Conservation (phyloP, 169 alveolate species). For the Plasmodium vivax region DNA sequence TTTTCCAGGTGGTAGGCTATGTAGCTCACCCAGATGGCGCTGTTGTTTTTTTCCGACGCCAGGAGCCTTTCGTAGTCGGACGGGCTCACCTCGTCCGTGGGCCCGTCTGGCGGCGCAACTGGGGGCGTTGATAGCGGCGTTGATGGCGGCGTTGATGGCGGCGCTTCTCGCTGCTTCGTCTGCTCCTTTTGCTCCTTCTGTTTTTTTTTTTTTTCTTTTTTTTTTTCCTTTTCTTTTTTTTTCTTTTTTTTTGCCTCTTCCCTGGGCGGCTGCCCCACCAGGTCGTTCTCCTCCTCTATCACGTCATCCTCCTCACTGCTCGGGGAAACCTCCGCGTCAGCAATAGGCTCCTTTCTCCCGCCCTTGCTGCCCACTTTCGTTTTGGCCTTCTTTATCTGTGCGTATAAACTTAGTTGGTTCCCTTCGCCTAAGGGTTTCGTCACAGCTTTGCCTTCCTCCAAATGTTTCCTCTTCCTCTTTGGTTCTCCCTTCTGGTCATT, state of each 20-base stretch:
- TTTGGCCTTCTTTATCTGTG: neutral
- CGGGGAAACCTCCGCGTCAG: neutral
- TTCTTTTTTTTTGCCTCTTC: neutral
- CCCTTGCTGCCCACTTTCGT: neutral
- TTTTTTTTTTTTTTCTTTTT: neutral
- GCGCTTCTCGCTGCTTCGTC: neutral
- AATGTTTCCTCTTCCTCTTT: slow-evolving; percentile 21
- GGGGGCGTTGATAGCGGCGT: neutral
- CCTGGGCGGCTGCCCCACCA: neutral
- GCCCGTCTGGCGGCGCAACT: neutral
- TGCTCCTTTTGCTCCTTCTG: neutral
- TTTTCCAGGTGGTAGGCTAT: slow-evolving; percentile 86
- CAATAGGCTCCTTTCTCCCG: neutral
- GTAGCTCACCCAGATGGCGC: slow-evolving; percentile 82
- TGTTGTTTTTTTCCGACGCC: slow-evolving; percentile 78
- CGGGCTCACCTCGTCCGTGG: slow-evolving; percentile 1
- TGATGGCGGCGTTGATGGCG: neutral
- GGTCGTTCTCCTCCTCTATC: neutral
- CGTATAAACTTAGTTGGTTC: slow-evolving; percentile 33
- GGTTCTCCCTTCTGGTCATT: neutral
- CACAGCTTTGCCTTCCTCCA: slow-evolving; percentile 25
- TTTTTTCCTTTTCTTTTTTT: neutral
- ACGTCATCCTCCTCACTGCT: neutral
- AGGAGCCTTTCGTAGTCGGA: slow-evolving; percentile 76
- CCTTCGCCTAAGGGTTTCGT: slow-evolving; percentile 8